Conservation (phyloP, 2,329 filamentous ascomycete species). For the Fusarium sp. region DNA sequence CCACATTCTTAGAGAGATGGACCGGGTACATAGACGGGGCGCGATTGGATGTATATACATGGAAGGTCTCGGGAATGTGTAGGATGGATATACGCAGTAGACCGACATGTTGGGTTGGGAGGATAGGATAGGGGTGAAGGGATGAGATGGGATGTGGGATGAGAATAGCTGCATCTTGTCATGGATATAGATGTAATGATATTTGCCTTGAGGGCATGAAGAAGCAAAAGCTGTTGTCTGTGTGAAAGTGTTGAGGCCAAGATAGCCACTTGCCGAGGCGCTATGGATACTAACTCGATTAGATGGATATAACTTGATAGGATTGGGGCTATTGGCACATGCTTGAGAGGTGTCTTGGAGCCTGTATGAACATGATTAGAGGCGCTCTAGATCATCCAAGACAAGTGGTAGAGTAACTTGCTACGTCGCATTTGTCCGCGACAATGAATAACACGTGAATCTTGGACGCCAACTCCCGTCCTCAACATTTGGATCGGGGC, state of each 20-base stretch:
- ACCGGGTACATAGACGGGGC: slow-evolving; percentile 31
- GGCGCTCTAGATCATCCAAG: neutral
- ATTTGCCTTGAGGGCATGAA: slow-evolving; percentile 6
- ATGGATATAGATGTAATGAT: slow-evolving; percentile 28
- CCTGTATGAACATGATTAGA: neutral
- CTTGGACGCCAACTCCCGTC: neutral
- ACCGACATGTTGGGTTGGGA: slow-evolving; percentile 3
- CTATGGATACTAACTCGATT: neutral
- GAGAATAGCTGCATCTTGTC: slow-evolving; percentile 8
- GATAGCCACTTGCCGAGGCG: neutral
- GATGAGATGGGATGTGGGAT: slow-evolving; percentile 15
- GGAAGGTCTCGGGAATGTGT: slow-evolving; percentile 14
- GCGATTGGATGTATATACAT: slow-evolving; percentile 27
- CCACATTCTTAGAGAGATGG: slow-evolving; percentile 34
- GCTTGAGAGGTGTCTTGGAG: neutral
- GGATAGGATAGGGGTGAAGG: neutral
- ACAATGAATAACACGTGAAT: neutral
- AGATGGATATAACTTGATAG: neutral
- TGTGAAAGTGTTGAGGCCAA: neutral
- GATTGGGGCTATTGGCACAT: neutral
- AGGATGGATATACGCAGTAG: neutral
- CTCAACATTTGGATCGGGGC: slow-evolving; percentile 1
- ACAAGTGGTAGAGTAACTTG: neutral
- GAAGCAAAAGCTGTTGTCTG: neutral
- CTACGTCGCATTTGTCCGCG: neutral